Base-by-base conservation (phyloP, 2,329 filamentous ascomycete species). In the Apiospora koreana region DNA sequence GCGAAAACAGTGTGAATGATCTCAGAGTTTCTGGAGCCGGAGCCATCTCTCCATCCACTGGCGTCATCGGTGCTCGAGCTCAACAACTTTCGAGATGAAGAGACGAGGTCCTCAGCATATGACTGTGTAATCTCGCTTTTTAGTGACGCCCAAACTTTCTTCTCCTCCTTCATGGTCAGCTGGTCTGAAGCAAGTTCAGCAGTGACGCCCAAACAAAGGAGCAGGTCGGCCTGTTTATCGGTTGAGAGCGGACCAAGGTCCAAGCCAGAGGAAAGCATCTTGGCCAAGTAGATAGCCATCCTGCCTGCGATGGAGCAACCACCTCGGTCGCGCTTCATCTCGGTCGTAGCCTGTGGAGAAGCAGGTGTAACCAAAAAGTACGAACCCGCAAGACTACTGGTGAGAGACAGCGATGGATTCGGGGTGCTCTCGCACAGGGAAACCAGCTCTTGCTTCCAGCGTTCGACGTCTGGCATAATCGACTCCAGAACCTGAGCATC, bases 271-370 rank as follows among this genome's bases (percentile, higher is more conserved):
- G 79, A 76, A 0, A 94, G 77, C 0, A 96, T 78, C 66, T 86
- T 86, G 7, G 86, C 84, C 0, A 89, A 87, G 78, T 94, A 97
- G 66, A 92, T 85, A 0, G 92, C 89, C 83, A 97, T 93, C 69
- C 95, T 87, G 18, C 93, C 88, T 0, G 94, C 89, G 69, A 93
- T 84, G 1, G 94, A 94, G 42, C 91, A 88, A 0, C 93, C 93
- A 73, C 88, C 87, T 4, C 86, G 83, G 77, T 97, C 94, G 58
- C 91, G 85, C 42, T 79, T 70, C 70, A 2, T 65, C 23, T 48
- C 70, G n/a, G 65, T 18, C n/a, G 73, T 72, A 64, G 71, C 74
- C 6, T 23, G 43, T 5, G 38, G 25, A 35, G 76, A 69, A 0
- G 77, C 69, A 5, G 76, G 73, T 14, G 82, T 78, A 0, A 92